These are phyloP conservation scores for Pyrenula massariospora DNA, from an alignment of 495 filamentous ascomycete genomes.

Conservation along the genomic window DNA sequence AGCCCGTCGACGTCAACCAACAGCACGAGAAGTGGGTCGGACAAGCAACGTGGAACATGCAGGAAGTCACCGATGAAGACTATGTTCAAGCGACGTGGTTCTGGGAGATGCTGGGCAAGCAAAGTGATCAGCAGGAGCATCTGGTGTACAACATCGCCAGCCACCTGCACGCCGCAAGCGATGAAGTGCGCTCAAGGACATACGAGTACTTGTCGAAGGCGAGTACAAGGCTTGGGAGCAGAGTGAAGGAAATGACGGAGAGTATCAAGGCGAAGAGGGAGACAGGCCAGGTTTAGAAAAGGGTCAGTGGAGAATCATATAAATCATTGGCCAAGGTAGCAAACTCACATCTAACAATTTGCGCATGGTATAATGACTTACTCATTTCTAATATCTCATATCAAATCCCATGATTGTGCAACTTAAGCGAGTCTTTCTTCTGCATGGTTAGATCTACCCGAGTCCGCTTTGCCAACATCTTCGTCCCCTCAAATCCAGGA, in stretches of 20 bases:
- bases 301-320: too few relatives aligned
- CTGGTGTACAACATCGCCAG: conserved; percentile 52
- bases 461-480: too few relatives aligned
- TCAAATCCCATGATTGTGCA: too few relatives aligned
- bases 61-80: conserved; percentile 47
- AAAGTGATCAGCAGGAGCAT: conserved; percentile 53
- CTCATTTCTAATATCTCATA: too few relatives aligned
- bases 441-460: too few relatives aligned
- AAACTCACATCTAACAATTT: too few relatives aligned
- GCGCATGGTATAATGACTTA: too few relatives aligned
- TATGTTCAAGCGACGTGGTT: conserved; percentile 53
- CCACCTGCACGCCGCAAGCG: conserved; percentile 33
- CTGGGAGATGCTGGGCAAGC: conserved; percentile 55
- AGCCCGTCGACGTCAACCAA: conserved; percentile 43
- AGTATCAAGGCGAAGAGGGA: conserved; percentile 1
- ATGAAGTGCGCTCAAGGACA: conserved; percentile 41
- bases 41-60: too few relatives aligned
- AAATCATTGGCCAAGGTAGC: too few relatives aligned
- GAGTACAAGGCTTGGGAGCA: conserved; percentile 14
- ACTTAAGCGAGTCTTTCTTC: too few relatives aligned
- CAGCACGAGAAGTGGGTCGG: conserved; percentile 55
- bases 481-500: too few relatives aligned
- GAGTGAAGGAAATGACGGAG: conserved; percentile 10
- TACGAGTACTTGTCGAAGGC: conserved; percentile 41
- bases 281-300: conserved; percentile 2